These are phyloP conservation scores for Ustilago xerochloae DNA, from an alignment of 1,284 basidiomycete genomes.

Conservation along the genomic window DNA sequence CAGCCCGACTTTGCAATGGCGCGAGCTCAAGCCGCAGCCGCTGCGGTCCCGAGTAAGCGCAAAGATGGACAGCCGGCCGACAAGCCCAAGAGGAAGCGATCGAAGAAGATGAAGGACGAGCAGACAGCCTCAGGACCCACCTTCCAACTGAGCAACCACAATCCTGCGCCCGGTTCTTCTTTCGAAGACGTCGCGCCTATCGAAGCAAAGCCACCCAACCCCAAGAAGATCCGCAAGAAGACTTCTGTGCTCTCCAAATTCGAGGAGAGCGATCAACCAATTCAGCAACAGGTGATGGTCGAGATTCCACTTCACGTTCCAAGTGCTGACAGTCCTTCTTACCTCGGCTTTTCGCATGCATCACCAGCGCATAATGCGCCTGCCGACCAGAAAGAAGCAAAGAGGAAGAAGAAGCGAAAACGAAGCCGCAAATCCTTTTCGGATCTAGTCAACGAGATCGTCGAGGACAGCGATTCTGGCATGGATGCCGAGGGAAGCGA, in stretches of 20 bases:
- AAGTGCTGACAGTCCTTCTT: not conserved
- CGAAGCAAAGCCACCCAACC: not conserved
- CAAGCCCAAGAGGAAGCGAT: constrained; percentile 28
- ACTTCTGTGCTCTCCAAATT: constrained; percentile 9
- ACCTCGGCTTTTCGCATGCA: not conserved
- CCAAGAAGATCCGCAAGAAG: constrained; percentile 22
- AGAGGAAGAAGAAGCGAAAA: constrained; percentile 33
- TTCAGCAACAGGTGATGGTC: constrained; percentile 1
- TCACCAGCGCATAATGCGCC: not conserved
- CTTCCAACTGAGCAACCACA: constrained; percentile 9
- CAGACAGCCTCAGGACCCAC: not conserved
- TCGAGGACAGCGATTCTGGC: constrained; percentile 45
- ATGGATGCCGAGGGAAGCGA: constrained; percentile 50
- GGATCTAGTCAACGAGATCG: constrained; percentile 35
- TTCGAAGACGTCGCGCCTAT: not conserved
- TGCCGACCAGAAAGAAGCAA: not conserved
- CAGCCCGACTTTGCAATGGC: constrained; percentile 12
- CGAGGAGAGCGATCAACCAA: constrained; percentile 2
- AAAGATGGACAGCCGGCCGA: constrained; percentile 19
- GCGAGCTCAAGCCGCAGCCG: not conserved
- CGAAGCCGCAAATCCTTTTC: constrained; percentile 24
- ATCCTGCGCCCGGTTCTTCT: not conserved
- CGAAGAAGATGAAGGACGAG: constrained; percentile 31
- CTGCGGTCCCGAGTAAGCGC: constrained; percentile 15
- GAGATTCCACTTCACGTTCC: not conserved